A percentile compares a stretch with the other conserved stretches of the same genome.
phyloP scores from a whole-genome alignment of 2,329 filamentous ascomycete species.

The Aspergillus latus region DNA sequence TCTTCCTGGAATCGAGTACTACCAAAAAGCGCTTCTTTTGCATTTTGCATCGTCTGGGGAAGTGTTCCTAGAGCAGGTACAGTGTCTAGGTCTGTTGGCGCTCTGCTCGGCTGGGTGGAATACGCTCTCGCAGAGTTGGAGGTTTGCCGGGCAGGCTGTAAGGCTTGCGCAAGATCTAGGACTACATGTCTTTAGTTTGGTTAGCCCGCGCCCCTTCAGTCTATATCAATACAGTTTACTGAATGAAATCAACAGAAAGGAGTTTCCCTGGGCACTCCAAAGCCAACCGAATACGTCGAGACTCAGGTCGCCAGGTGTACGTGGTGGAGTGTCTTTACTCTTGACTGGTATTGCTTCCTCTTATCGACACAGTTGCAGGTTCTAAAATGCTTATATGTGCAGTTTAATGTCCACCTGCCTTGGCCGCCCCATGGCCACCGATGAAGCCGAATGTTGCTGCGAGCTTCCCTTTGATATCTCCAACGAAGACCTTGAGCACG shows the following conservation, averaged over 20 bases:
- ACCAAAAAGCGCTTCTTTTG: slow-evolving; percentile 5
- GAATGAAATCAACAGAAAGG: background rate
- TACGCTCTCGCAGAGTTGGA: slow-evolving; percentile 3
- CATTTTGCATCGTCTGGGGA: slow-evolving; percentile 2
- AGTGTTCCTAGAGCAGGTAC: slow-evolving; percentile 2
- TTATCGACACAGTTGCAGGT: background rate
- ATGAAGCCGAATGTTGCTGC: background rate
- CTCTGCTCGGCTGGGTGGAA: slow-evolving; percentile 7
- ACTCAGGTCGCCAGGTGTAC: background rate
- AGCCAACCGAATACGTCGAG: background rate
- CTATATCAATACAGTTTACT: background rate
- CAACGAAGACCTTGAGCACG: background rate
- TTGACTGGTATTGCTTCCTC: slow-evolving; percentile 2
- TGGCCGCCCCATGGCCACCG: slow-evolving; percentile 4
- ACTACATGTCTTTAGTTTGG: slow-evolving; percentile 1
- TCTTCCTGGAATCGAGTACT: slow-evolving; percentile 5
- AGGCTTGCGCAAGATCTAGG: slow-evolving; percentile 5
- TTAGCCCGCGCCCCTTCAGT: background rate
- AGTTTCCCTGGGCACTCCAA: background rate
- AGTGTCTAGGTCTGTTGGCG: background rate
- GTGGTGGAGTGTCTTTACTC: slow-evolving; percentile 2
- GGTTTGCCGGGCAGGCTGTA: slow-evolving; percentile 1
- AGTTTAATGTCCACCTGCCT: slow-evolving; percentile 3
- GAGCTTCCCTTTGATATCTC: background rate
- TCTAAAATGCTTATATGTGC: background rate